Percentiles rank a stretch among this genome's conserved stretches.
Evolutionary conservation across 805 yeast species (phyloP).

Genomic region (Metschnikowia cerradonensis): DNA sequence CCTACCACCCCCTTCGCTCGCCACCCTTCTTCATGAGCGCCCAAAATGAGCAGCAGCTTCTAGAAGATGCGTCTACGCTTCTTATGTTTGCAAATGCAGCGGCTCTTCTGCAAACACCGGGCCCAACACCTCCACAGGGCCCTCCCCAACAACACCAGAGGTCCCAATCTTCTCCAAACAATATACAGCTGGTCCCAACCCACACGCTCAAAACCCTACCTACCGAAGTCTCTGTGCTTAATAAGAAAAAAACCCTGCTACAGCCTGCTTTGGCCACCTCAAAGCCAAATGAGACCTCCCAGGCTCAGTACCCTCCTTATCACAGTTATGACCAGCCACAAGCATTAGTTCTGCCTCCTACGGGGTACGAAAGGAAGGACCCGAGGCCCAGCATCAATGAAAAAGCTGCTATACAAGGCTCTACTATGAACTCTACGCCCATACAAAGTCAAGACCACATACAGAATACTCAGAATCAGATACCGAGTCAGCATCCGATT

Average conservation of each 20-base stretch:
- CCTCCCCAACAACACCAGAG: neutral
- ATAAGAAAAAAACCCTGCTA: neutral
- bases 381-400: neutral
- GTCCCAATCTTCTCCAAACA: neutral
- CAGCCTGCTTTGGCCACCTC: neutral
- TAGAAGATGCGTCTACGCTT: constrained; percentile 60
- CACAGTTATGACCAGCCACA: neutral
- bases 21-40: constrained; percentile 9
- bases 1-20: neutral
- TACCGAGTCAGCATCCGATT: neutral
- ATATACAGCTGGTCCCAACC: neutral
- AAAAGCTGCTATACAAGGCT: neutral
- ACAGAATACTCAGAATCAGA: neutral
- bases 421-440: neutral
- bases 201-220: neutral
- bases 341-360: neutral
- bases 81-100: constrained; percentile 58
- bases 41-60: constrained; percentile 35
- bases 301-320: neutral
- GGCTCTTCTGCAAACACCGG: constrained; percentile 36
- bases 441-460: neutral
- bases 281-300: neutral
- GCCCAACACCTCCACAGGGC: neutral
- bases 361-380: neutral
- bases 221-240: neutral